Conservation (phyloP, 768 basidiomycete genomes). For the Kwoniella shandongensis region DNA sequence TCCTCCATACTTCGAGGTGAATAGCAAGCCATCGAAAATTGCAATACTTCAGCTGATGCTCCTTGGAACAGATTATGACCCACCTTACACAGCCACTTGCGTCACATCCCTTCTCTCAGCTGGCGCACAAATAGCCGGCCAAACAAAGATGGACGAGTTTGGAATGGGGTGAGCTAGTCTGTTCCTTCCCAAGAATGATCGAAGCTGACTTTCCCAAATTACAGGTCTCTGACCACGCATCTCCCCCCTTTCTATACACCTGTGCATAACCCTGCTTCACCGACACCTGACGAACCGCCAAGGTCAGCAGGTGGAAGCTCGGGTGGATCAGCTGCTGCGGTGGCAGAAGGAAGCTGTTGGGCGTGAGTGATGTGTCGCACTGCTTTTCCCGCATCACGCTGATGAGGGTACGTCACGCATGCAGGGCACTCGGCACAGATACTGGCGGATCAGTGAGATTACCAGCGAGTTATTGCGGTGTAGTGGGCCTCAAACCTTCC, state of each 20-base stretch:
- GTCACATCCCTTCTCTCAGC: slow-evolving; percentile 63
- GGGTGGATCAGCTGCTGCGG: slow-evolving; percentile 91
- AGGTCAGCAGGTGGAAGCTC: slow-evolving; percentile 89
- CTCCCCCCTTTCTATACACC: slow-evolving; percentile 70
- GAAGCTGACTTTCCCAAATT: background rate
- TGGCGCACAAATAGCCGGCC: slow-evolving; percentile 76
- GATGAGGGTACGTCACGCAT: slow-evolving; percentile 7
- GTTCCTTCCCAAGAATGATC: background rate
- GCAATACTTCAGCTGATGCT: background rate
- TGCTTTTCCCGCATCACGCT: too few relatives aligned
- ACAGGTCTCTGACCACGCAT: slow-evolving; percentile 67
- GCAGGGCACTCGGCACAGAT: slow-evolving; percentile 88
- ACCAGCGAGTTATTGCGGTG: slow-evolving; percentile 90
- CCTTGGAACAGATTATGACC: slow-evolving; percentile 61
- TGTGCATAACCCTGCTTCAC: slow-evolving; percentile 71
- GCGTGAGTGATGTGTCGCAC: slow-evolving; percentile 60
- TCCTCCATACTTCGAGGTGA: slow-evolving; percentile 71
- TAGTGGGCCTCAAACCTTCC: slow-evolving; percentile 90
- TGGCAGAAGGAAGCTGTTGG: slow-evolving; percentile 77
- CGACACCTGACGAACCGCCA: slow-evolving; percentile 49
- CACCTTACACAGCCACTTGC: slow-evolving; percentile 86
- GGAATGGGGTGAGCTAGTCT: slow-evolving; percentile 82
- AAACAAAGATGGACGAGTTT: slow-evolving; percentile 96
- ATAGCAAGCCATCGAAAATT: slow-evolving; percentile 2
- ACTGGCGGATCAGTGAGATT: slow-evolving; percentile 92